phyloP scores from a whole-genome alignment of 1,139 yeast species.

The Yamadazyma epiphylla region DNA sequence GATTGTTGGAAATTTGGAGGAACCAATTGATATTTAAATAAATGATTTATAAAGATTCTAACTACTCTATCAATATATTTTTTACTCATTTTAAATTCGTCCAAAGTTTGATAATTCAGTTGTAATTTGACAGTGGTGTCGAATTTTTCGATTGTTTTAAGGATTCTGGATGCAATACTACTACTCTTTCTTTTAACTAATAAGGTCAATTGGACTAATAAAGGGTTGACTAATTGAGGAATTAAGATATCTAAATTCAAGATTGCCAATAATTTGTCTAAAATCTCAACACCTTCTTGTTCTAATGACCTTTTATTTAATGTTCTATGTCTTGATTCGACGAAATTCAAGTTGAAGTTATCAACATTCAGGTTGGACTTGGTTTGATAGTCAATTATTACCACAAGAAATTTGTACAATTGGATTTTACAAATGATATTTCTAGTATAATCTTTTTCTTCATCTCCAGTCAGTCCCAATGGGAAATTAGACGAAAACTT shows the following conservation, averaged over 20 bases:
- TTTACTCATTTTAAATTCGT: slow-evolving; percentile 37
- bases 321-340: slow-evolving; percentile 65
- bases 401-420: slow-evolving; percentile 66
- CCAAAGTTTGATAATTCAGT: slow-evolving; percentile 44
- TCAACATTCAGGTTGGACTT: slow-evolving; percentile 31
- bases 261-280: slow-evolving; percentile 60
- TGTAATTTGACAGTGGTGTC: slow-evolving; percentile 38
- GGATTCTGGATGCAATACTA: slow-evolving; percentile 36
- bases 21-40: slow-evolving; percentile 31
- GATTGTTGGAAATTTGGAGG: slow-evolving; percentile 27
- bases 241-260: slow-evolving; percentile 55
- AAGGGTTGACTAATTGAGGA: slow-evolving; percentile 53
- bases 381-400: slow-evolving; percentile 68
- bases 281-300: slow-evolving; percentile 65
- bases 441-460: slow-evolving; percentile 46
- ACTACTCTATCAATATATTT: slow-evolving; percentile 41
- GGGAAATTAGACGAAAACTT: slow-evolving; percentile 42
- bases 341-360: slow-evolving; percentile 56
- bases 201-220: slow-evolving; percentile 50
- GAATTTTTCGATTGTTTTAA: slow-evolving; percentile 34
- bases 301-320: slow-evolving; percentile 54
- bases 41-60: slow-evolving; percentile 33
- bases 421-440: slow-evolving; percentile 60
- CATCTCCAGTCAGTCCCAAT: slow-evolving; percentile 40
- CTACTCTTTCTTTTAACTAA: slow-evolving; percentile 53